A percentile compares a stretch with the other conserved stretches of the same genome.
These are phyloP conservation scores for Solanum habrochaites DNA, from an alignment of 257 asterid genomes.

Conservation along the genomic window DNA sequence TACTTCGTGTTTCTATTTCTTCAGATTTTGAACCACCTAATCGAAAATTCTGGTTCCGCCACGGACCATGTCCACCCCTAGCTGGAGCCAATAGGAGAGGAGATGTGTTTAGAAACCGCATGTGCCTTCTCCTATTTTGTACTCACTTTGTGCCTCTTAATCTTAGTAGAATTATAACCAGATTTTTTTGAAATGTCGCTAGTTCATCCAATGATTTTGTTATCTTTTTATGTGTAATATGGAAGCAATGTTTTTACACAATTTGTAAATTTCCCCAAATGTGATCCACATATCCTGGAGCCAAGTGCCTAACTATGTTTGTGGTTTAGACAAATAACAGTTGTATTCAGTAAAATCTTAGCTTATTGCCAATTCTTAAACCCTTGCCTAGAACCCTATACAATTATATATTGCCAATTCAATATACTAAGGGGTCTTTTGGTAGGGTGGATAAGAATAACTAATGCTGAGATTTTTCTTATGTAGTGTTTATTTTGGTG, in stretches of 20 bases:
- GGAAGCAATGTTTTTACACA: neutral
- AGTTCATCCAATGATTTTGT: neutral
- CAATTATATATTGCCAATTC: neutral
- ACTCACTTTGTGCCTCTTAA: neutral
- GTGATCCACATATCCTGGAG: neutral
- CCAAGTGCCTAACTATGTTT: neutral
- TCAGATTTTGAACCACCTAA: too few relatives aligned
- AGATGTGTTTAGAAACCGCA: neutral
- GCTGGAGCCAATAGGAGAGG: neutral
- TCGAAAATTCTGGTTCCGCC: too few relatives aligned
- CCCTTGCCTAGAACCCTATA: neutral
- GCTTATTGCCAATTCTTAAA: neutral
- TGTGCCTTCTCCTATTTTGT: neutral
- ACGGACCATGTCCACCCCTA: too few relatives aligned
- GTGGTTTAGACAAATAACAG: neutral
- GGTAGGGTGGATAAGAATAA: neutral
- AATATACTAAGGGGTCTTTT: neutral
- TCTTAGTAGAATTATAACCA: neutral
- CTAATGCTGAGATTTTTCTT: neutral
- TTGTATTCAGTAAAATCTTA: neutral
- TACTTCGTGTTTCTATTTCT: too few relatives aligned
- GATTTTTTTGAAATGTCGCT: neutral
- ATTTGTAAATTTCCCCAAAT: neutral
- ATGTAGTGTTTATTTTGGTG: neutral
- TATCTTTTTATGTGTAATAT: neutral